These are phyloP conservation scores for Globisporangium spinosum DNA, from an alignment of 352 stramenopile species.

Conservation along the genomic window DNA sequence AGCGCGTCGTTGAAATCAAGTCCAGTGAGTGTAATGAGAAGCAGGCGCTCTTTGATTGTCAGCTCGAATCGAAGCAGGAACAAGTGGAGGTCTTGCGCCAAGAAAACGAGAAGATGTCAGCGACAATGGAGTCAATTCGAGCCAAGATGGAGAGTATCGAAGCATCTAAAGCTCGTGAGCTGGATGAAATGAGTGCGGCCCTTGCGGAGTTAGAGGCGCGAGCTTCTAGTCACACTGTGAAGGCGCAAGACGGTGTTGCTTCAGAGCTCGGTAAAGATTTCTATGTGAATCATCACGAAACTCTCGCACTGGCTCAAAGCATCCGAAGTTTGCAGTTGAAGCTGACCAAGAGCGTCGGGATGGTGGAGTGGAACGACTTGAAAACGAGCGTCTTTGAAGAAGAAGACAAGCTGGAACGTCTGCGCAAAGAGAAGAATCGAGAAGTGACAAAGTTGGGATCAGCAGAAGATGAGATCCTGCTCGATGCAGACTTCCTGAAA, in stretches of 20 bases:
- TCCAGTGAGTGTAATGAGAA: constrained; percentile 38
- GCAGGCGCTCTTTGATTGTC: constrained; percentile 35
- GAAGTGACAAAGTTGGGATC: constrained; percentile 39
- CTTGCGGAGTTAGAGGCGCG: constrained; percentile 38
- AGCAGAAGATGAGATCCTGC: constrained; percentile 51
- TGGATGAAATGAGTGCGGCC: constrained; percentile 31
- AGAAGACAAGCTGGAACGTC: constrained; percentile 39
- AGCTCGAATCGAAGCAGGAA: constrained; percentile 38
- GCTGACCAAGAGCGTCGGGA: constrained; percentile 46
- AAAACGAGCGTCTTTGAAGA: constrained; percentile 36
- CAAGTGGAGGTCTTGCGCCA: constrained; percentile 38
- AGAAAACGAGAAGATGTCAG: constrained; percentile 38
- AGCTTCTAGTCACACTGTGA: not conserved
- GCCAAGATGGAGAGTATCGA: constrained; percentile 45
- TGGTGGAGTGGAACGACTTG: constrained; percentile 61
- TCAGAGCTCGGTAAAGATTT: constrained; percentile 38
- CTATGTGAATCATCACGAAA: constrained; percentile 41
- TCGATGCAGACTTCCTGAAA: constrained; percentile 61
- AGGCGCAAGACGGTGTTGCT: not conserved
- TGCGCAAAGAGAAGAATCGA: constrained; percentile 28
- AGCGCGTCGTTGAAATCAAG: constrained; percentile 34
- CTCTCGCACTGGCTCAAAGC: constrained; percentile 35
- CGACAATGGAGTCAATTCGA: constrained; percentile 34
- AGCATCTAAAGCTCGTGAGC: constrained; percentile 34
- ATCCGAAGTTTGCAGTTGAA: constrained; percentile 53